phyloP scores from a whole-genome alignment of 1,284 basidiomycete species.

The Ceratobasidium theobromae region DNA sequence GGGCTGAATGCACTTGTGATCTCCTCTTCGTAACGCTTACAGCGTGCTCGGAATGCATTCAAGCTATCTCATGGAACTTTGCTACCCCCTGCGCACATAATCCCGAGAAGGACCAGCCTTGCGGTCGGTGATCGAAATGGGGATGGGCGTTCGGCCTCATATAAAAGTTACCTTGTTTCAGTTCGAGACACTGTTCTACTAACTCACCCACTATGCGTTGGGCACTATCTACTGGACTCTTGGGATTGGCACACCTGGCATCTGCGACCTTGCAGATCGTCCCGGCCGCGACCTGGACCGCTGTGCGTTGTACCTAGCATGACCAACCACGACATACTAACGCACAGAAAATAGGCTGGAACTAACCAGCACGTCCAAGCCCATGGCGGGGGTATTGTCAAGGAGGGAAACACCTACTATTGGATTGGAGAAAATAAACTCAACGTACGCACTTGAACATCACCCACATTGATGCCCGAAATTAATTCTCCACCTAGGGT shows the following conservation, averaged over 20 bases:
- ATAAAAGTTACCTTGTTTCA: background rate
- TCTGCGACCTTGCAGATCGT: conserved; percentile 33
- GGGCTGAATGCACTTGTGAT: conserved; percentile 11
- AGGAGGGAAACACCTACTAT: conserved; percentile 34
- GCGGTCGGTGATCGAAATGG: background rate
- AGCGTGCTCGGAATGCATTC: background rate
- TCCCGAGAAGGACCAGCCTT: background rate
- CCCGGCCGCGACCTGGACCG: conserved; percentile 34
- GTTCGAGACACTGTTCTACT: background rate
- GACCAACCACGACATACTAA: background rate
- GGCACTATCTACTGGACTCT: background rate
- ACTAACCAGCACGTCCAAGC: conserved; percentile 35
- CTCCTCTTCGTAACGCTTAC: background rate
- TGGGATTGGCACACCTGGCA: background rate
- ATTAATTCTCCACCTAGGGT: conserved; percentile 14
- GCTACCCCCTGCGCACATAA: conserved; percentile 18
- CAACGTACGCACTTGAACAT: conserved; percentile 10
- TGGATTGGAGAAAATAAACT: conserved; percentile 34
- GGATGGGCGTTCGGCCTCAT: background rate
- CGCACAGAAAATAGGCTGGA: conserved; percentile 7
- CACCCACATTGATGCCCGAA: background rate
- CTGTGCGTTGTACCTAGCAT: background rate
- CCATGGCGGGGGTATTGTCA: conserved; percentile 35
- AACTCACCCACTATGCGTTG: background rate
- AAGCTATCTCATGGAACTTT: background rate